Conservation (phyloP, 2,329 filamentous ascomycete genomes). For the Pyricularia sp. region DNA sequence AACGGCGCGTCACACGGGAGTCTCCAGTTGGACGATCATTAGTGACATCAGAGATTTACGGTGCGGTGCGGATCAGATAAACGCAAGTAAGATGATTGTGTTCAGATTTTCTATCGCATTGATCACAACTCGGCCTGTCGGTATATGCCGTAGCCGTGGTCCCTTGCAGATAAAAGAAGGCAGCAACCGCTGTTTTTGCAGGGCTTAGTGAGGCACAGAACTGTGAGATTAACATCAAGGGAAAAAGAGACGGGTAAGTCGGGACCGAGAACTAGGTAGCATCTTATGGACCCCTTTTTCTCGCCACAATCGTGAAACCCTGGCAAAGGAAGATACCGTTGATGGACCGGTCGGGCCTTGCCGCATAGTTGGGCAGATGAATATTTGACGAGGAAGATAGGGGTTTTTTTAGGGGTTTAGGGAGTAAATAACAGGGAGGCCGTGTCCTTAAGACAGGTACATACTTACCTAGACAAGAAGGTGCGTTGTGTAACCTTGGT, state of each 20-base stretch:
- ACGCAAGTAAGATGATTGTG: background rate
- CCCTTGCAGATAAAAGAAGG: background rate
- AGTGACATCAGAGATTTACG: background rate
- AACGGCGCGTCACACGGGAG: background rate
- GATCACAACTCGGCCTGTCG: background rate
- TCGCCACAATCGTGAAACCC: background rate
- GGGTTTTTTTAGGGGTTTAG: background rate
- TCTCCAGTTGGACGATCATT: background rate
- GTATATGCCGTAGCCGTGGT: background rate
- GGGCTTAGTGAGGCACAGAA: background rate
- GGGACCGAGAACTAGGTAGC: background rate
- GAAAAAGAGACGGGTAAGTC: background rate
- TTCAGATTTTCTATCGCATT: background rate
- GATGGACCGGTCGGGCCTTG: background rate
- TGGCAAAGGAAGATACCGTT: background rate
- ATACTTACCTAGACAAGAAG: background rate
- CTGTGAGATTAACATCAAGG: background rate
- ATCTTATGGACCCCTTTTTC: background rate
- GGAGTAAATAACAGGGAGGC: background rate
- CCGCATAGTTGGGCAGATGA: background rate
- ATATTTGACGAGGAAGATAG: background rate
- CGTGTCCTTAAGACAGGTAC: background rate
- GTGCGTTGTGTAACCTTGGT: too few relatives aligned
- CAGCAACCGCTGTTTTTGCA: background rate
- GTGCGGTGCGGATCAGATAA: background rate